These are phyloP conservation scores for Sisymbrium irio DNA, from an alignment of 345 rosid species.

Conservation along the genomic window DNA sequence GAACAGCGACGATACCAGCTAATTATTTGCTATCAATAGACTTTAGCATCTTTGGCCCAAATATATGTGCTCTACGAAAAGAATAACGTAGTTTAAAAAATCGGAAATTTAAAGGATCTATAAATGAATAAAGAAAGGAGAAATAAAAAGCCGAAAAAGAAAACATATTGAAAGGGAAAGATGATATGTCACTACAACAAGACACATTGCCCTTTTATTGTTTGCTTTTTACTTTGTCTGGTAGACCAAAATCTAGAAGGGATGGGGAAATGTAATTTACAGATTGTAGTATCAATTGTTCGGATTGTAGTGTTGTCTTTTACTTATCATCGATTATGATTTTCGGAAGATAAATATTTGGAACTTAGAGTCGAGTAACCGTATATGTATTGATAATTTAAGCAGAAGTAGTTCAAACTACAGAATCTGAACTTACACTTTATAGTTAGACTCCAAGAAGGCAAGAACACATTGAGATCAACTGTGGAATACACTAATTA, in stretches of 20 bases:
- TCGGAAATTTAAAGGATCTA: background rate
- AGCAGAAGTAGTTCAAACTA: background rate
- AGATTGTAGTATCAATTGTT: background rate
- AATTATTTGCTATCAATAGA: background rate
- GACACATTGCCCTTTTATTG: slow-evolving; percentile 30
- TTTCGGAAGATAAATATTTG: background rate
- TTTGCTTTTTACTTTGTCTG: slow-evolving; percentile 34
- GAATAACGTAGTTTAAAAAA: slow-evolving; percentile 1
- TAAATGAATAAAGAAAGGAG: background rate
- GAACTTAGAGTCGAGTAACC: background rate
- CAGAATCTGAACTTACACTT: background rate
- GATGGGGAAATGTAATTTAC: background rate
- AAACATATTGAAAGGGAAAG: slow-evolving; percentile 34
- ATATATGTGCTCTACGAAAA: slow-evolving; percentile 29
- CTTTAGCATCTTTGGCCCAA: slow-evolving; percentile 7
- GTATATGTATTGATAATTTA: background rate
- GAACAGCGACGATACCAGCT: background rate
- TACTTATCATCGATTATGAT: background rate
- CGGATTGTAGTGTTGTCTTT: background rate
- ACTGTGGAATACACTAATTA: background rate
- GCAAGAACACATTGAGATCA: background rate
- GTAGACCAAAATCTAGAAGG: slow-evolving; percentile 14
- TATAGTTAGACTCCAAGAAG: background rate
- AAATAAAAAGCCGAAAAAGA: slow-evolving; percentile 12
- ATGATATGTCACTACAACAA: slow-evolving; percentile 30